These are phyloP conservation scores for Coemansia sp. DNA, from an alignment of 192 early-diverging fungal genomes.

Conservation along the genomic window DNA sequence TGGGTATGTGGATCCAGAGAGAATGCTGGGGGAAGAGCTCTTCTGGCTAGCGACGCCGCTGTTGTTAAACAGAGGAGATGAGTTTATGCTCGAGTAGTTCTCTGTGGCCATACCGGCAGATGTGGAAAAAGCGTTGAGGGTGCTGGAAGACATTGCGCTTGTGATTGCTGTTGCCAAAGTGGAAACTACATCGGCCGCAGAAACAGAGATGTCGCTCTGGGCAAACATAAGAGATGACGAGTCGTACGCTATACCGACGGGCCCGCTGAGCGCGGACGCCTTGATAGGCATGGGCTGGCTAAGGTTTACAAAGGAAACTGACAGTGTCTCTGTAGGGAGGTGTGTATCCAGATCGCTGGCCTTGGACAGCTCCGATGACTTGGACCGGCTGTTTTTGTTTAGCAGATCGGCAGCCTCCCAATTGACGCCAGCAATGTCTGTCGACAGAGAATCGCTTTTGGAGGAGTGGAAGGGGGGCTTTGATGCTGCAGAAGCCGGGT, in stretches of 20 bases:
- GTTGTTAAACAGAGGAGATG: conserved; percentile 24
- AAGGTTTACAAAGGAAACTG: conserved; percentile 20
- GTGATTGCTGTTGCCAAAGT: neutral
- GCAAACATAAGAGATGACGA: conserved; percentile 13
- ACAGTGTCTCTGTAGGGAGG: conserved; percentile 7
- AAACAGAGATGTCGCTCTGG: neutral
- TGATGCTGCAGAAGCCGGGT: neutral
- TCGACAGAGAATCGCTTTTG: conserved; percentile 3
- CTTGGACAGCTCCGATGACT: neutral
- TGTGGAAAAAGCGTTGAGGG: conserved; percentile 21
- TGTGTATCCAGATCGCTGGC: conserved; percentile 1
- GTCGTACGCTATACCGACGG: conserved; percentile 18
- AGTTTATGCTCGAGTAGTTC: conserved; percentile 16
- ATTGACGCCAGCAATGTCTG: neutral
- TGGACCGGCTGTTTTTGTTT: neutral
- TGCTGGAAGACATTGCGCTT: conserved; percentile 14
- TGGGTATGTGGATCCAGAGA: conserved; percentile 1
- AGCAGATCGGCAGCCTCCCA: conserved; percentile 7
- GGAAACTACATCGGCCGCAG: conserved; percentile 4
- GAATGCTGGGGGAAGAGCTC: conserved; percentile 18
- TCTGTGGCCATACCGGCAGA: conserved; percentile 14
- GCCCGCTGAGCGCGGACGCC: conserved; percentile 17
- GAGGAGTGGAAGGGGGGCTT: neutral
- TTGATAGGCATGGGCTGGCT: conserved; percentile 27
- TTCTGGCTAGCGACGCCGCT: conserved; percentile 8